Evolutionary conservation across 805 yeast species (phyloP), one percentile per base, ranked within the genome.

Genomic region (Metschnikowia bowlesiae): DNA sequence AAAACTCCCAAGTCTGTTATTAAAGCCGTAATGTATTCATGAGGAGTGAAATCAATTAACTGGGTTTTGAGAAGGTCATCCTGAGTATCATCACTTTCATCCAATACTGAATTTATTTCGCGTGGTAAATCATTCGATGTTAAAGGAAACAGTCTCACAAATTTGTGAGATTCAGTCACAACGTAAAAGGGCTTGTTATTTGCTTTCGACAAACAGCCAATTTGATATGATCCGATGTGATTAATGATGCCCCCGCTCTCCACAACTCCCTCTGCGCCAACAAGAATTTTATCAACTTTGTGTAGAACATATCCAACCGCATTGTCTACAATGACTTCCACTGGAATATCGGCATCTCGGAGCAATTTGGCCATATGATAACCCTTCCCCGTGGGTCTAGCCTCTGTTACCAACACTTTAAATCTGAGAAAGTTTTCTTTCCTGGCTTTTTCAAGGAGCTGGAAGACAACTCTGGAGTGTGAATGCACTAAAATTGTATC

Each of bases 191-290:
- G 99, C 65, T 89, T 92, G 64, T 89, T 87, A 53, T 96, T 87
- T 52, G 86, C 83, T 59, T 87, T 85, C 2, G 98, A 96, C 51
- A 94, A 71, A 42, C 94, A 92, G 37, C 97, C 97, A 44, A 92
- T 85, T 62, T 94, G 97, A 68, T 89, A 94, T 1, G 96, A 85
- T 6, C 99, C 99, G 54, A 94, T 84, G 58, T 87, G 91, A 68
- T 94, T 94, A 58, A 94, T 92, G 44, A 95, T 89, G 33, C 99
- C 99, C 50, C 99, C 99, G 65, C 95, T 86, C 72, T 94, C 99
- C 3, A 96, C 96, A 3, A 94, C 99, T 58, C 99, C 99, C 69
- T 94, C 99, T 1, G 99, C 99, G 49, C 99, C 99, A 57, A 94
- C 94, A 56, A 94, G 80, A 4, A 94, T 87, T 68, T 94, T 92